These are phyloP conservation scores for Hirschioporus abietinus DNA, from an alignment of 768 basidiomycete genomes.

Conservation along the genomic window DNA sequence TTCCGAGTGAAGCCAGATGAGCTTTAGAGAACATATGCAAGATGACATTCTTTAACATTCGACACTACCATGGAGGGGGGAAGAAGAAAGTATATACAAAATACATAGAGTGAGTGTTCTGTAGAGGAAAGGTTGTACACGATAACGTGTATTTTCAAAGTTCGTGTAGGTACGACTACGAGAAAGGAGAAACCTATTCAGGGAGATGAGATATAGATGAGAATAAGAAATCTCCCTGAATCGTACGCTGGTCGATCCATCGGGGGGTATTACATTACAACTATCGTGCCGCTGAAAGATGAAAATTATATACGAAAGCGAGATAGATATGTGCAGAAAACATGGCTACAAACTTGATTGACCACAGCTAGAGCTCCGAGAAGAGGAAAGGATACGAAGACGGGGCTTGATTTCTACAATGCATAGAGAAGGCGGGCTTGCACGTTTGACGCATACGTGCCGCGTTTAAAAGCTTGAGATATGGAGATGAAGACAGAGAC, in stretches of 20 bases:
- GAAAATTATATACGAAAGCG: neutral
- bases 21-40: neutral
- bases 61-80: neutral
- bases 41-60: neutral
- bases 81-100: neutral
- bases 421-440: neutral
- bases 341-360: constrained; percentile 1
- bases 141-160: neutral
- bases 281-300: neutral
- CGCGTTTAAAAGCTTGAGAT: neutral
- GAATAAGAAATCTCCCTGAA: neutral
- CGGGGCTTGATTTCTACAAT: neutral
- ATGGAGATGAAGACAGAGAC: too few relatives aligned
- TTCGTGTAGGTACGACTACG: neutral
- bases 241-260: neutral
- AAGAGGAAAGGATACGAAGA: neutral
- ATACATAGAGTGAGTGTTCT: neutral
- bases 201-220: neutral
- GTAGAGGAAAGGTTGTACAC: neutral
- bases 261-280: neutral
- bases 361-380: neutral
- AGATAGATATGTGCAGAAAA: constrained; percentile 1
- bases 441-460: neutral
- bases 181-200: neutral
- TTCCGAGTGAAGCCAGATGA: neutral